Evolutionary conservation across 345 rosid species (phyloP), one percentile per base, ranked within the genome.

Genomic region (Bruguiera parviflora): DNA sequence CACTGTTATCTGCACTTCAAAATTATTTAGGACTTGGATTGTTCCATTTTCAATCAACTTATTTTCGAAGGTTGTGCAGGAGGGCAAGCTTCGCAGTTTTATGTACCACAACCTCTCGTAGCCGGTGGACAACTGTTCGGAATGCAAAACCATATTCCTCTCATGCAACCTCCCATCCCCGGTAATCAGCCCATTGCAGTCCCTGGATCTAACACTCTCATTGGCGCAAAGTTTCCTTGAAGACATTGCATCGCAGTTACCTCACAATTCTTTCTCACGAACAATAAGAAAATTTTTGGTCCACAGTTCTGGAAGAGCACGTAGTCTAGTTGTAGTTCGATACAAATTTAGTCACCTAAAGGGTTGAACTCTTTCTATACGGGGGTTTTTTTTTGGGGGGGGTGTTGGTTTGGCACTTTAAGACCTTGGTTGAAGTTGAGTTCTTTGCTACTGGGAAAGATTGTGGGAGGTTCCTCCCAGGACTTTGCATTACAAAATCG

Each of bases 151-250:
- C 82, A 81, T 63, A 60, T 80, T 69, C 83, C 84, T 6, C 68
- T 71, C 53, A 58, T 88, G 75, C 90, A 88, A 53, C 75, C 87
- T 15, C 80, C 83, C 37, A 69, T 78, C 57, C 81, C 88, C 0
- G 53, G 67, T 15, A 79, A 72, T 65, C 70, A 63, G 28, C 68
- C 82, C 52, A 63, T 73, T 37, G 82, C 75, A 43, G 68, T 77
- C 25, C 83, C 84, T 0, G 86, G 81, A 53, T 73, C 87, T 6
- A 85, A 77, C 64, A 76, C 79, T 66, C 71, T 73, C 58, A 78
- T 60, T 59, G 62, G 71, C 66, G 51, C 87, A 61, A 84, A 86
- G 78, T 73, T 83, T 71, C 80, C 81, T 20, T 86, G 76, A 79
- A 53, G 24, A 75, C 37, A 19, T 39, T 59, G 5, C 61, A 5